Evolutionary conservation across 2,329 filamentous ascomycete genomes (phyloP).

Genomic region (Blumeriella jaapii): DNA sequence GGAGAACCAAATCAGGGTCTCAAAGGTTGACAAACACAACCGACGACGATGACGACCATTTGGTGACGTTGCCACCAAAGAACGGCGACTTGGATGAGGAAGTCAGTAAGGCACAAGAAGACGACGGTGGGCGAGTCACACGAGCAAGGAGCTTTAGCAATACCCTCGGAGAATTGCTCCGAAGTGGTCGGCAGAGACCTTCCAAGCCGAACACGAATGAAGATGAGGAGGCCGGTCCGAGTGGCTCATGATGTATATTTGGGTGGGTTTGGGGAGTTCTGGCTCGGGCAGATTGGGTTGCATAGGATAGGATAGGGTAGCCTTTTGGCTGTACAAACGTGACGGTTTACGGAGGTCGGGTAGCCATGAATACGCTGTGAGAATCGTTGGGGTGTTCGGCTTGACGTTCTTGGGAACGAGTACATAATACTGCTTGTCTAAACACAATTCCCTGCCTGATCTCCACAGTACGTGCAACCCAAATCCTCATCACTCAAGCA

Average conservation of each 20-base stretch:
- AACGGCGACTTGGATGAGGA: conserved; percentile 5
- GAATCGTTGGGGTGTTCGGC: no score
- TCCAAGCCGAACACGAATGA: conserved; percentile 10
- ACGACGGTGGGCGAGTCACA: conserved; percentile 12
- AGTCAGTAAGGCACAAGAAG: conserved; percentile 16
- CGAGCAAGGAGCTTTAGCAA: conserved; percentile 24
- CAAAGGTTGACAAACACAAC: conserved; percentile 14
- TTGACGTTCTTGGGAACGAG: no score
- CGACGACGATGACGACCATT: conserved; percentile 13
- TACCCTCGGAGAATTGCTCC: conserved; percentile 22
- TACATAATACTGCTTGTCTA: no score
- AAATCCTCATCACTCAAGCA: no score
- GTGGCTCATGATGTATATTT: conserved; percentile 16
- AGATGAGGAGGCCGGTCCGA: conserved; percentile 23
- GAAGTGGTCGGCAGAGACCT: conserved; percentile 14
- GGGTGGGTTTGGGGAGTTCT: conserved; percentile 3
- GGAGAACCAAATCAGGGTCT: conserved; percentile 22
- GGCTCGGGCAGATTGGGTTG: conserved; percentile 2
- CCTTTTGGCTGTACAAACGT: conserved; percentile 1
- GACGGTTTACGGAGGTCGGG: no score
- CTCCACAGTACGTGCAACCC: no score
- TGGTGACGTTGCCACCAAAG: conserved; percentile 11
- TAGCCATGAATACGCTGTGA: no score
- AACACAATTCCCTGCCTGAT: no score
- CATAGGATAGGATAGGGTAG: conserved; percentile 1